Evolutionary conservation across 2,329 filamentous ascomycete genomes (phyloP), one percentile per base, ranked within the genome.

Genomic region (Graphilbum fragrans): DNA sequence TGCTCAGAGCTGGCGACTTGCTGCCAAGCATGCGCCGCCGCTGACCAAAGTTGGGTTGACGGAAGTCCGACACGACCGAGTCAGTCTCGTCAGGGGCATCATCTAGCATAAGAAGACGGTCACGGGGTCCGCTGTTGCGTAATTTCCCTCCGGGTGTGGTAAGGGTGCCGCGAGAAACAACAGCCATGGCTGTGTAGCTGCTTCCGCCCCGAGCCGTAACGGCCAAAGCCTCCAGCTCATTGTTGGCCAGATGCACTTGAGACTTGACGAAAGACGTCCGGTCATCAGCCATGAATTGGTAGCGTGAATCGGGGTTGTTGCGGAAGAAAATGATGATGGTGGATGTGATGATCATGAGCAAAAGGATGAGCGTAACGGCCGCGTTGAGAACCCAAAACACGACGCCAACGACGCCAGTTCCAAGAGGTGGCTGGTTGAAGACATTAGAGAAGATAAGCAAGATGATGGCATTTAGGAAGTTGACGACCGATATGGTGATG

Each of bases 191-290:
- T n/a, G n/a, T n/a, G n/a, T n/a, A n/a, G n/a, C n/a, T n/a, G n/a
- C n/a, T n/a, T n/a, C n/a, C 83, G 44, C 84, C 84, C 52, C 85
- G 77, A 20, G 86, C 86, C n/a, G 85, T 90, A 17, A 80, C 83
- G 50, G 82, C 86, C 41, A 92, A 69, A 3, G 86, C 86, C 57
- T 92, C 85, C 38, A 93, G 70, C 61, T 93, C 85, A 14, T 78
- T 82, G 25, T 61, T 61, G 16, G 59, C 74, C 38, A 92, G 67
- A 52, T 85, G 77, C 9, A 82, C 80, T 55, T 86, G 81, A 21
- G 84, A 90, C 66, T 92, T 92, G 74, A 92, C 90, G 66, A 93
- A 93, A 12, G 84, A 90, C 41, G 82, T 82, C 53, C 86, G 80
- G 62, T 93, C 86, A 55, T 93, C 86, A 44, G 82, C 79, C 84